A percentile compares a stretch with the other conserved stretches of the same genome.
Conservation (phyloP, 2,329 filamentous ascomycete genomes). For the Alternaria metachromatica region DNA sequence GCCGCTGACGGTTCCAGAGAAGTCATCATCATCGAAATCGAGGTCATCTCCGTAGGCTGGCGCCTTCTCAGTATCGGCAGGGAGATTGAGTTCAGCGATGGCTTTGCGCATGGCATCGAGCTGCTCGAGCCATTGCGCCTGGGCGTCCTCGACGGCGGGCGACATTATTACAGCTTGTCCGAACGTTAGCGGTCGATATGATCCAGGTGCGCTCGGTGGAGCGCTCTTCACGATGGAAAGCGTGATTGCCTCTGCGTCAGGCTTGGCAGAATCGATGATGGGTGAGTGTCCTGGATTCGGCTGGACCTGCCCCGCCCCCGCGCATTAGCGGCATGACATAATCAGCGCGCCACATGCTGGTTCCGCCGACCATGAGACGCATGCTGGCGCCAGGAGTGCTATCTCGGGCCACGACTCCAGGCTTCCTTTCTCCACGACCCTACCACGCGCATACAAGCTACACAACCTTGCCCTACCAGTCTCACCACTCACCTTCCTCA, state of each 20-base stretch:
- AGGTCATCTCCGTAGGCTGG: constrained; percentile 64
- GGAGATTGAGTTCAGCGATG: constrained; percentile 73
- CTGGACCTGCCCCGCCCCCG: constrained; percentile 31
- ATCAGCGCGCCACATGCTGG: constrained; percentile 9
- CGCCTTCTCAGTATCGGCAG: constrained; percentile 54
- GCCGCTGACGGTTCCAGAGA: constrained; percentile 66
- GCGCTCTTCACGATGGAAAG: neutral
- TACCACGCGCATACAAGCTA: neutral
- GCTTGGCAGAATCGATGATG: constrained; percentile 20
- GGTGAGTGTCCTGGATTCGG: constrained; percentile 16
- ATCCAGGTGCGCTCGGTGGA: neutral
- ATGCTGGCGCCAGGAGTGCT: neutral
- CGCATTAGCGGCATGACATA: constrained; percentile 29
- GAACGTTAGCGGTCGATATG: neutral
- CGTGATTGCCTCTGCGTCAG: constrained; percentile 4
- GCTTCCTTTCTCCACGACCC: neutral
- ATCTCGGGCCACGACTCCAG: neutral
- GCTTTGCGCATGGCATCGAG: constrained; percentile 85
- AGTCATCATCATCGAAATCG: constrained; percentile 70
- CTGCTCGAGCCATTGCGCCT: constrained; percentile 82
- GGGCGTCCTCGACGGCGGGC: constrained; percentile 49
- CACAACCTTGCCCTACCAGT: neutral
- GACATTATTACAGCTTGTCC: constrained; percentile 40
- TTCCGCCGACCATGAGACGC: neutral
- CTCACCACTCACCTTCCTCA: neutral